phyloP scores from a whole-genome alignment of 768 basidiomycete species.

The Lentinula aciculospora region DNA sequence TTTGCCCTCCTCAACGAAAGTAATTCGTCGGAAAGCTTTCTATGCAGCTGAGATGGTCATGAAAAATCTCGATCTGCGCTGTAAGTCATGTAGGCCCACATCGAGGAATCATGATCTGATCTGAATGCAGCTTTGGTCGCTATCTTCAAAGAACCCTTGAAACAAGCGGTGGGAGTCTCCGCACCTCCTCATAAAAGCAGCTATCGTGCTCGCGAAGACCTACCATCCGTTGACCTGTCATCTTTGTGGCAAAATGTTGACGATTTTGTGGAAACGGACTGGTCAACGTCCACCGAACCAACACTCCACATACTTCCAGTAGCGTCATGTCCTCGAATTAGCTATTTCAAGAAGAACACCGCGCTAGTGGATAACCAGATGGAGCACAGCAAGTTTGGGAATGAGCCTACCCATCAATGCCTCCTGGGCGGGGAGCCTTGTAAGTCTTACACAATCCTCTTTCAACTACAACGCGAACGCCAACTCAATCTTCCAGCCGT shows the following conservation, averaged over 20 bases:
- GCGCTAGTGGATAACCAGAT: constrained; percentile 32
- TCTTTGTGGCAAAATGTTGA: constrained; percentile 72
- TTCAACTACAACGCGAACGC: not conserved
- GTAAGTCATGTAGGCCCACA: not conserved
- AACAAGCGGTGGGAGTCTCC: constrained; percentile 49
- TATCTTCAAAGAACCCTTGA: constrained; percentile 67
- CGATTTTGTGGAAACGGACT: constrained; percentile 81
- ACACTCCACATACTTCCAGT: constrained; percentile 64
- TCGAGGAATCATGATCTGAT: not conserved
- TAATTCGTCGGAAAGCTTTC: constrained; percentile 73
- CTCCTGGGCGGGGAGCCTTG: constrained; percentile 68
- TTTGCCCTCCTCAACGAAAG: constrained; percentile 50
- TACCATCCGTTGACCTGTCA: constrained; percentile 35
- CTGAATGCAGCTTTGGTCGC: constrained; percentile 53
- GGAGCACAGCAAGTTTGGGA: constrained; percentile 74
- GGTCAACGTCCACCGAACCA: constrained; percentile 49
- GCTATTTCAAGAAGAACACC: constrained; percentile 66
- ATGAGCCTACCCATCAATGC: constrained; percentile 79
- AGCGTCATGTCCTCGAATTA: constrained; percentile 76
- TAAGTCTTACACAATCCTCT: constrained; percentile 26
- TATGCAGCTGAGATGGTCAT: constrained; percentile 83
- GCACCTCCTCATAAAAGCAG: constrained; percentile 39
- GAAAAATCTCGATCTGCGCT: constrained; percentile 67
- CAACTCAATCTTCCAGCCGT: constrained; percentile 38
- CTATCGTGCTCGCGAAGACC: constrained; percentile 40